Evolutionary conservation across 352 stramenopile genomes (phyloP), one percentile per base, ranked within the genome.

Genomic region (Phytophthora pisi): DNA sequence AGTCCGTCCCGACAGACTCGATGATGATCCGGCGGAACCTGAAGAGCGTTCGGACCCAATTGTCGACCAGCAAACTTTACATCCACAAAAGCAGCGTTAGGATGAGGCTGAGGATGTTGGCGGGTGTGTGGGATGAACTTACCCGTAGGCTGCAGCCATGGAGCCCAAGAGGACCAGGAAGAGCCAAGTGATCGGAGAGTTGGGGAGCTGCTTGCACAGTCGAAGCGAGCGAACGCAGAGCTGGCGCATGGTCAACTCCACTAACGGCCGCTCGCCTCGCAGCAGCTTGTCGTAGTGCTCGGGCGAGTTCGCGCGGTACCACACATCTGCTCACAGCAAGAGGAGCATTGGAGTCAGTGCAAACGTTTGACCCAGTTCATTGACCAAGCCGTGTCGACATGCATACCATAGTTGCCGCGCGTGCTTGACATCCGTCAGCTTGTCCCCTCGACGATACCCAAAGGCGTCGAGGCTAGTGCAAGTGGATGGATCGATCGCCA

Each of bases 161-260:
- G 68, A 70, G 2, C 88, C 88, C 16, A 96, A 64, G 1, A 92
- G 70, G 18, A 82, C 70, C 34, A 96, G 64, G 36, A 90, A 96
- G 30, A 93, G 67, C 88, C 88, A 96, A 46, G 84, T 96, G 56
- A 94, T 88, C 0, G 86, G 88, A 46, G 88, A 96, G 61, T 94
- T 89, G 38, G 88, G 88, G 8, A 96, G 61, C 47, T 91, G 89
- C 55, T 92, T 91, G 75, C 83, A 96, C 23, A 93, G 56, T 31
- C 76, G 71, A 42, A 93, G 84, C 54, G 79, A 88, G 9, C 76
- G 74, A 38, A 91, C 70, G 47, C 84, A 92, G 8, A 93, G 78
- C 57, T 93, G 84, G 10, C 84, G 78, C 62, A 90, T 73, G 7
- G 86, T 92, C 55, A 87, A 78, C 60, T 74, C 72, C 9, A 78